A percentile compares a stretch with the other conserved stretches of the same genome.
phyloP scores from a whole-genome alignment of 108 stramenopile species.

The Cylindrotheca fusiformis region DNA sequence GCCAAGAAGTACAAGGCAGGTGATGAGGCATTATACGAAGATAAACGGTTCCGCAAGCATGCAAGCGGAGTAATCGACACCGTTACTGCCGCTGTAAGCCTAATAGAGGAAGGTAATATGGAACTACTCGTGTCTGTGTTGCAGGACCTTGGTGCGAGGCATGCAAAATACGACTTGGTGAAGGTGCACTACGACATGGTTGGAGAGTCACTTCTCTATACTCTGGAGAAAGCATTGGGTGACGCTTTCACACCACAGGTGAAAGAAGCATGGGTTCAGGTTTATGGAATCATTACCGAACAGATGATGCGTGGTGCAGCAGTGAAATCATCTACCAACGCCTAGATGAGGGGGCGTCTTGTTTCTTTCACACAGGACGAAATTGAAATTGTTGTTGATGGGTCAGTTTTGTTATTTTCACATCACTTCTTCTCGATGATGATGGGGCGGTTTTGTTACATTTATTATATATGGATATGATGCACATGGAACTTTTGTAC shows the following conservation, averaged over 20 bases:
- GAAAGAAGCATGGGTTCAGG: slow-evolving; percentile 27
- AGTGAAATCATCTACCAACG: too few relatives aligned
- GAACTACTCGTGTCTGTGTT: slow-evolving; percentile 5
- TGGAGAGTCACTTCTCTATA: slow-evolving; percentile 26
- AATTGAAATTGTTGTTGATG: too few relatives aligned
- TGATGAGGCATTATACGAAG: slow-evolving; percentile 24
- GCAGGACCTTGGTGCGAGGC: slow-evolving; percentile 12
- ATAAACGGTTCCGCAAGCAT: slow-evolving; percentile 12
- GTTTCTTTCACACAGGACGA: too few relatives aligned
- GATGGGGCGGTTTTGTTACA: too few relatives aligned
- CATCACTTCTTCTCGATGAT: too few relatives aligned
- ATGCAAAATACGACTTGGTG: slow-evolving; percentile 11
- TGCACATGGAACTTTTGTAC: too few relatives aligned
- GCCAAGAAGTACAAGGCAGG: slow-evolving; percentile 8
- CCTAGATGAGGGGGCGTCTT: too few relatives aligned
- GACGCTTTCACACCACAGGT: slow-evolving; percentile 30
- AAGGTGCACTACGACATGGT: slow-evolving; percentile 34
- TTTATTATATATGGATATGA: too few relatives aligned
- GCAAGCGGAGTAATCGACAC: slow-evolving; percentile 16
- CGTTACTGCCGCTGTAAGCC: slow-evolving; percentile 11
- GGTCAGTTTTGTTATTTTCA: too few relatives aligned
- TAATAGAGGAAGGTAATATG: slow-evolving; percentile 16
- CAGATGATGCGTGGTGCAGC: slow-evolving; percentile 22
- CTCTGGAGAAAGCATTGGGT: slow-evolving; percentile 34
- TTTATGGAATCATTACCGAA: slow-evolving; percentile 17